Percentiles rank a stretch among this genome's conserved stretches.
Evolutionary conservation across 257 asterid species (phyloP).

Genomic region (Linderniella brevidens): DNA sequence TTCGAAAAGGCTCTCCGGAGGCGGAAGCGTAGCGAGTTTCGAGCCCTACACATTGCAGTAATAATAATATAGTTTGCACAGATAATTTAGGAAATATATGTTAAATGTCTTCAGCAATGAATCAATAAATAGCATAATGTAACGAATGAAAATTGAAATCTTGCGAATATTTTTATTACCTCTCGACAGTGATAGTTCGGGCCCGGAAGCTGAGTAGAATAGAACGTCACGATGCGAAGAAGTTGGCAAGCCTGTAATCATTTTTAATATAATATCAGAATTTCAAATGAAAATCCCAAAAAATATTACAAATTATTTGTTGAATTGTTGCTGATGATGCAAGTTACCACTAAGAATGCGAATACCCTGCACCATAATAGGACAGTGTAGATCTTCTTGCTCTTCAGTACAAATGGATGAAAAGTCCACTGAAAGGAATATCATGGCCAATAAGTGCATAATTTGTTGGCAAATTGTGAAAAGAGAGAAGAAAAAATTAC

Average conservation of each 20-base stretch:
- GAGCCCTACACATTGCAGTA: conserved; percentile 55
- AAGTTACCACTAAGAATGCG: conserved; percentile 61
- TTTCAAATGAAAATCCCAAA: not conserved
- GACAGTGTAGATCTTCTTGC: conserved; percentile 81
- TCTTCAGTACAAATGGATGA: conserved; percentile 85
- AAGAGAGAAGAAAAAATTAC: conserved; percentile 25
- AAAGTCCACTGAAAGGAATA: conserved; percentile 74
- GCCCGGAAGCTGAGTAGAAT: conserved; percentile 93
- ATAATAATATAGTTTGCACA: conserved; percentile 3
- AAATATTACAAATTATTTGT: not conserved
- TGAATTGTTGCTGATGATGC: not conserved
- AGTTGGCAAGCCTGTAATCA: conserved; percentile 94
- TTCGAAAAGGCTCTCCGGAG: conserved; percentile 53
- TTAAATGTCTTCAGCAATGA: conserved; percentile 11
- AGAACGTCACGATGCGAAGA: conserved; percentile 78
- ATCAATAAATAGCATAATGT: not conserved
- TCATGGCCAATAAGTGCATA: conserved; percentile 2
- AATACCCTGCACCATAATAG: conserved; percentile 93
- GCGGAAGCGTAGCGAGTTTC: conserved; percentile 83
- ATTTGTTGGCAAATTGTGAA: not conserved
- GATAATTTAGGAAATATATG: too few species aligned
- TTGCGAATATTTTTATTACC: conserved; percentile 54
- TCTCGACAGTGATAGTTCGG: conserved; percentile 97
- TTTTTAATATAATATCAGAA: too few species aligned
- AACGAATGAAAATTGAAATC: not conserved